Percentiles rank a stretch among this genome's conserved stretches.
These are phyloP conservation scores for Penicillium nucicola DNA, from an alignment of 495 filamentous ascomycete genomes.

Conservation along the genomic window DNA sequence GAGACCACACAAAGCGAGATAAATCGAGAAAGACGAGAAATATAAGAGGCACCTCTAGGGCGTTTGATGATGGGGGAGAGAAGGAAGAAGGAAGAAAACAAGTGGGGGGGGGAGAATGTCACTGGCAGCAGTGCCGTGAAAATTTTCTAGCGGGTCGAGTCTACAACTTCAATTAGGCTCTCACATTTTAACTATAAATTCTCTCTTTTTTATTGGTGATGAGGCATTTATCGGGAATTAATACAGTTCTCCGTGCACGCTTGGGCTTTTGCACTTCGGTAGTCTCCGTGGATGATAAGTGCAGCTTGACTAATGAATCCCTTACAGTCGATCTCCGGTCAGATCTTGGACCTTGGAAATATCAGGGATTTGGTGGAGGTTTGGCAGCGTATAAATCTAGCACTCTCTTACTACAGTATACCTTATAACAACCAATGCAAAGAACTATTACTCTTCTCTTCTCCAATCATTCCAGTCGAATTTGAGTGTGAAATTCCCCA, in stretches of 20 bases:
- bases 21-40: background rate
- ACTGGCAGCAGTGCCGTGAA: conserved; percentile 11
- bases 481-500: conserved; percentile 11
- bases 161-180: no score
- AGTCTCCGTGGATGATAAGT: no score
- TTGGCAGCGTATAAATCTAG: no score
- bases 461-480: conserved; percentile 2
- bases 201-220: background rate
- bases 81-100: conserved; percentile 2
- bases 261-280: no score
- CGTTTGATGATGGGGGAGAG: background rate
- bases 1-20: background rate
- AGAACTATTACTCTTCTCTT: no score
- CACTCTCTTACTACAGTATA: no score
- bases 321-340: no score
- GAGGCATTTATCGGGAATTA: conserved; percentile 15
- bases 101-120: conserved; percentile 3
- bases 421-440: no score
- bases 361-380: no score
- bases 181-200: background rate
- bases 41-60: conserved; percentile 2
- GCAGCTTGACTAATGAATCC: no score
- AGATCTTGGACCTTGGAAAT: no score
- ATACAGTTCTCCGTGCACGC: background rate
- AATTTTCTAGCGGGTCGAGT: conserved; percentile 24